Evolutionary conservation across 495 filamentous ascomycete species (phyloP).

Genomic region (Penicilliopsis zonata): DNA sequence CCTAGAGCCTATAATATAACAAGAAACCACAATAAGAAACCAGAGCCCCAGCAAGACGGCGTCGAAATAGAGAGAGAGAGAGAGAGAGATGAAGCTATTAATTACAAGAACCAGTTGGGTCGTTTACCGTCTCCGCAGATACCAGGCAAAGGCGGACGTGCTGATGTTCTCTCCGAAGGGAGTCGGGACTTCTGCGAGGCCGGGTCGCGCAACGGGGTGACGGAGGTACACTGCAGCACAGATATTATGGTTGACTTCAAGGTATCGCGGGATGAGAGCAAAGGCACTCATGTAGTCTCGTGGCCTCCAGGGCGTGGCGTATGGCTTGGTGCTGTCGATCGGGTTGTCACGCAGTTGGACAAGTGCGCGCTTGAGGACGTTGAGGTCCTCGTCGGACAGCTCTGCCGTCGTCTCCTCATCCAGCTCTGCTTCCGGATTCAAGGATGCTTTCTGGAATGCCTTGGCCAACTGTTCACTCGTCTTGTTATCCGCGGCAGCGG

Average conservation of each 20-base stretch:
- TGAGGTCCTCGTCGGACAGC: slow-evolving; percentile 27
- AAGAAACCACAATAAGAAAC: slow-evolving; percentile 12
- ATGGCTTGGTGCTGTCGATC: slow-evolving; percentile 65
- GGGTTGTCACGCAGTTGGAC: slow-evolving; percentile 56
- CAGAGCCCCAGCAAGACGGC: slow-evolving; percentile 28
- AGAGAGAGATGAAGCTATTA: slow-evolving; percentile 8
- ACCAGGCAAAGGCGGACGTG: slow-evolving; percentile 87
- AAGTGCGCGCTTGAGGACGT: slow-evolving; percentile 36
- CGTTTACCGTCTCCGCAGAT: slow-evolving; percentile 68
- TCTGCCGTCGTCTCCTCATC: slow-evolving; percentile 16
- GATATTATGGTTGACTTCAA: slow-evolving; percentile 94
- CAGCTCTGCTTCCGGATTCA: slow-evolving; percentile 25
- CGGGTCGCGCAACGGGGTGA: slow-evolving; percentile 86
- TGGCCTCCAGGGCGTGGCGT: slow-evolving; percentile 85
- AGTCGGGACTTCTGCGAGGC: slow-evolving; percentile 79
- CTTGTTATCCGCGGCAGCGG: slow-evolving; percentile 9
- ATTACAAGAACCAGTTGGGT: slow-evolving; percentile 1
- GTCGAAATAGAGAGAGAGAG: slow-evolving; percentile 9
- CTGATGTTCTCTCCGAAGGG: slow-evolving; percentile 54
- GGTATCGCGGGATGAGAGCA: slow-evolving; percentile 86
- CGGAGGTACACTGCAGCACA: slow-evolving; percentile 91
- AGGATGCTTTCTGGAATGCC: slow-evolving; percentile 28
- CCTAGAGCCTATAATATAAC: too few relatives aligned
- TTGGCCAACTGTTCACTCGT: slow-evolving; percentile 24
- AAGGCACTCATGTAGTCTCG: slow-evolving; percentile 79